Evolutionary conservation across 2,329 filamentous ascomycete genomes (phyloP), one percentile per base, ranked within the genome.

Genomic region (Aspergillus ustus): DNA sequence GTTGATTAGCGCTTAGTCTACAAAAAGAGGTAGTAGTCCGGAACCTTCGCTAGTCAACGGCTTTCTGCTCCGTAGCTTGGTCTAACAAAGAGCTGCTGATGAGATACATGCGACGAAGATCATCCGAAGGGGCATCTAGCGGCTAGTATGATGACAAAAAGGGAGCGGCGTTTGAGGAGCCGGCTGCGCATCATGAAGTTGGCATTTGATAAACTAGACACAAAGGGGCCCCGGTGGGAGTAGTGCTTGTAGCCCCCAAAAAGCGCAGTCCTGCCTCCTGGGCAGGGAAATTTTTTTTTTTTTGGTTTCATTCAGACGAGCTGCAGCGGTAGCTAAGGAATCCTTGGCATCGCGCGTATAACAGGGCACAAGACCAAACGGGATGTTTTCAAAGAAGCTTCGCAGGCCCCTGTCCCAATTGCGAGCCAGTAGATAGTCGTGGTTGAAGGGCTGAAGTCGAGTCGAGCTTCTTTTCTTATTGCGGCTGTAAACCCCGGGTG

Each of bases 1-100:
- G 57, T 54, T 60, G 58, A 63, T 67, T 69, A 69, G 67, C 69
- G 69, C 66, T 65, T 53, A 58, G 57, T 55, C 53, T 43, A 62
- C 56, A 59, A 61, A 59, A 59, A 25, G 44, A 54, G 43, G 59
- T 34, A 52, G 25, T 6, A 40, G 45, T 45, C 46, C 22, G 13
- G 43, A 17, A 22, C 34, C 29, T 49, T 63, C 53, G 29, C 55
- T 51, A 57, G 63, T 54, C 52, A 49, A 54, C 25, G 48, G 40
- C 40, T 48, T 57, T 53, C 15, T 40, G 34, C 34, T 40, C 34
- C 34, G 34, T 17, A 40, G 34, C 34, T 40, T 15, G 11, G 34
- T 55, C 58, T 19, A 50, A 52, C 6, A 56, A 60, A 64, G 61
- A 67, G 19, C 25, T 54, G 45, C 44, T 55, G 43, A 59, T 37